phyloP scores from a whole-genome alignment of 768 basidiomycete species.

The Lactarius vividus region DNA sequence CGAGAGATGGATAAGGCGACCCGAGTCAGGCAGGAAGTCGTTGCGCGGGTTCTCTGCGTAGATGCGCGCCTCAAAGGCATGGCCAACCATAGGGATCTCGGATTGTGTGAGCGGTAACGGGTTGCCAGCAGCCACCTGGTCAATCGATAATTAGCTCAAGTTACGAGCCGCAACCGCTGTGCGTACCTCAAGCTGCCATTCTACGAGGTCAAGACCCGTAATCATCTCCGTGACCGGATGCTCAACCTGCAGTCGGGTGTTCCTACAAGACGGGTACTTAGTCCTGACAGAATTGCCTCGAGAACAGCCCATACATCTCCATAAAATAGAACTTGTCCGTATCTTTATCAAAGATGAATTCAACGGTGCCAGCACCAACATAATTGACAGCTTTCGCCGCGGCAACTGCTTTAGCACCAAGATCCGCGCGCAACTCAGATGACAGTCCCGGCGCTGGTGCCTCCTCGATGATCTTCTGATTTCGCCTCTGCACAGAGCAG shows the following conservation, averaged over 20 bases:
- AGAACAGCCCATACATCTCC: constrained; percentile 68
- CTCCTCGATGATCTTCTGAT: constrained; percentile 96
- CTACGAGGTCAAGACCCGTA: constrained; percentile 89
- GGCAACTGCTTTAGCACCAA: constrained; percentile 84
- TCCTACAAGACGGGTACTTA: constrained; percentile 44
- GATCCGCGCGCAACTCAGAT: constrained; percentile 70
- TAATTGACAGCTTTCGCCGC: constrained; percentile 93
- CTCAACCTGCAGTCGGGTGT: constrained; percentile 82
- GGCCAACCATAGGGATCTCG: constrained; percentile 82
- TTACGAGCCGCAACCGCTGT: neutral
- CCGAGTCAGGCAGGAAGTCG: constrained; percentile 90
- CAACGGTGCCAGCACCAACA: constrained; percentile 90
- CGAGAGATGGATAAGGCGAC: constrained; percentile 73
- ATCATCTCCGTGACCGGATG: constrained; percentile 96
- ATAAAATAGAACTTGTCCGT: constrained; percentile 87
- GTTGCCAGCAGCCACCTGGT: constrained; percentile 84
- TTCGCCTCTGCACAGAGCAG: constrained; percentile 86
- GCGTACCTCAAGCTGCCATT: constrained; percentile 86
- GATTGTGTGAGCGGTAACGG: constrained; percentile 74
- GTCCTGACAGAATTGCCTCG: neutral
- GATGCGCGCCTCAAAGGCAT: constrained; percentile 92
- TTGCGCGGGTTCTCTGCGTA: constrained; percentile 95
- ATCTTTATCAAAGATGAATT: constrained; percentile 95
- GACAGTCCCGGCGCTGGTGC: constrained; percentile 90
- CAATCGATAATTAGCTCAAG: constrained; percentile 4